These are phyloP conservation scores for Pichia cephalocereana DNA, from an alignment of 805 yeast genomes.

Conservation along the genomic window DNA sequence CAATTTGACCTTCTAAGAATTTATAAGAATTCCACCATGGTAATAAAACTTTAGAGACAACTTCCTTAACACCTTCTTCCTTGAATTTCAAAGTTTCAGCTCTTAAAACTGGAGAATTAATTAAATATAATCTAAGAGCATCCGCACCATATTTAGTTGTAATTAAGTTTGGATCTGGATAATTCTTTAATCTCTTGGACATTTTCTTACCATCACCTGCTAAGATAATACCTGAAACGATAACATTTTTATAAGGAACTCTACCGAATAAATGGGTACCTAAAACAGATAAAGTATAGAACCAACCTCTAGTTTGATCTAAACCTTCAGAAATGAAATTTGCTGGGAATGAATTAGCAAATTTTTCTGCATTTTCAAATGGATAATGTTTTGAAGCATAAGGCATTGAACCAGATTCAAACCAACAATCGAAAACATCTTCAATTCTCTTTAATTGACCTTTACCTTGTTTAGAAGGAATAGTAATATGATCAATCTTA, in stretches of 20 bases:
- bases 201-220: conserved; percentile 99
- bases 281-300: conserved; percentile 88
- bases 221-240: conserved; percentile 91
- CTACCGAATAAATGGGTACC: conserved; percentile 90
- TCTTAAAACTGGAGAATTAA: conserved; percentile 93
- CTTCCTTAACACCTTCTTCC: conserved; percentile 98
- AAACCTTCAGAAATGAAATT: conserved; percentile 97
- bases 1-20: conserved; percentile 91
- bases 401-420: conserved; percentile 99
- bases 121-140: conserved; percentile 89
- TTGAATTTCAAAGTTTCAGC: conserved; percentile 96
- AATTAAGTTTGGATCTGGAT: conserved; percentile 86
- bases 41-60: conserved; percentile 85
- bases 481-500: conserved; percentile 79
- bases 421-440: conserved; percentile 99
- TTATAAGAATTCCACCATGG: conserved; percentile 99
- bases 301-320: conserved; percentile 99
- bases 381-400: conserved; percentile 96
- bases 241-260: conserved; percentile 91
- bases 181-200: conserved; percentile 97
- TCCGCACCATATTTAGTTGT: conserved; percentile 93
- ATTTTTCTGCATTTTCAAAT: conserved; percentile 65
- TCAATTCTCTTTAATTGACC: conserved; percentile 84
- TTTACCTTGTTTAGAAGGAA: conserved; percentile 86
- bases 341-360: conserved; percentile 80